A percentile compares a stretch with the other conserved stretches of the same genome.
Evolutionary conservation across 2,329 filamentous ascomycete genomes (phyloP).

Genomic region (Dactylonectria estremocensis): DNA sequence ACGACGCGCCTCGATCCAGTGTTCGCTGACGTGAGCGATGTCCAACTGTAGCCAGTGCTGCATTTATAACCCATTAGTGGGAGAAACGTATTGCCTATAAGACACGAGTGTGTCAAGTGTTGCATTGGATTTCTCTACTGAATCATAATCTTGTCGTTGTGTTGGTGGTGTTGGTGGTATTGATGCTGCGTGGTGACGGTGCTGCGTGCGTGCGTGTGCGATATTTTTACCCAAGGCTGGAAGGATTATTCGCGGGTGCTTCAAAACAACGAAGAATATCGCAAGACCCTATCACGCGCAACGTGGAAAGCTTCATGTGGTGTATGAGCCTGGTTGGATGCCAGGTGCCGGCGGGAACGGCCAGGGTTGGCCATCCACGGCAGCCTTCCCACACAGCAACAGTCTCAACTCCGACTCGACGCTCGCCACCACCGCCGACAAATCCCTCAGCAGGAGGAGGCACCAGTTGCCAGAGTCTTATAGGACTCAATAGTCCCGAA

Average conservation of each 20-base stretch:
- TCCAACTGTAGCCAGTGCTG: slow-evolving; percentile 15
- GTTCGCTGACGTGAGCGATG: neutral
- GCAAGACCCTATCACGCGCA: neutral
- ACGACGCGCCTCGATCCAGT: neutral
- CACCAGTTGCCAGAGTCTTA: slow-evolving; percentile 21
- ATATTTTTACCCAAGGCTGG: neutral
- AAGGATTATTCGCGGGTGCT: neutral
- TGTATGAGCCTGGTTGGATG: slow-evolving; percentile 13
- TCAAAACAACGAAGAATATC: slow-evolving; percentile 36
- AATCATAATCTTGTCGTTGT: neutral
- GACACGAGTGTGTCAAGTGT: neutral
- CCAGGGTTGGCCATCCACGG: slow-evolving; percentile 4
- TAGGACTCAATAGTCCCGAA: slow-evolving; percentile 15
- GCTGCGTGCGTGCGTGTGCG: slow-evolving; percentile 2
- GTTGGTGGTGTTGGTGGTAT: slow-evolving; percentile 8
- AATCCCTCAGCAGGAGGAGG: slow-evolving; percentile 8
- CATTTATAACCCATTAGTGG: too few species aligned
- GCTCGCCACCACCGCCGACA: neutral
- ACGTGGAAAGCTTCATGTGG: slow-evolving; percentile 27
- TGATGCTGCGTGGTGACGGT: slow-evolving; percentile 25
- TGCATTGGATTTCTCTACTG: neutral
- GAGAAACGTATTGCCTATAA: neutral
- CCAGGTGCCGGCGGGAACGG: slow-evolving; percentile 2
- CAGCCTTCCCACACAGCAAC: slow-evolving; percentile 16
- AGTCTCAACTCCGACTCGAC: slow-evolving; percentile 7